These are phyloP conservation scores for Trichosporon faecale DNA, from an alignment of 1,284 basidiomycete species.

Conservation along the genomic window DNA sequence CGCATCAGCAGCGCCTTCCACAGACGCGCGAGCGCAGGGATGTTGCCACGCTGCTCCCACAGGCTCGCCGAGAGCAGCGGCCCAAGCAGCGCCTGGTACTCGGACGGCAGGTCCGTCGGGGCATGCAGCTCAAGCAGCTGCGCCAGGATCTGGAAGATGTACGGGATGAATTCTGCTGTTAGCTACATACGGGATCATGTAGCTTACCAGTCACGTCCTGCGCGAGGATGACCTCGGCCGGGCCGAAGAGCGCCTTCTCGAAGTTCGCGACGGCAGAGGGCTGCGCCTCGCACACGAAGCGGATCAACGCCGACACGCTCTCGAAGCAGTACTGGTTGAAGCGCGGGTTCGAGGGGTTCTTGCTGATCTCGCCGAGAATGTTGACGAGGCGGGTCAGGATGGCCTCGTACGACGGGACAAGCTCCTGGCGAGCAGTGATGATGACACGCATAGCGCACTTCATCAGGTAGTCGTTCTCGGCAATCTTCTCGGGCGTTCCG, in stretches of 20 bases:
- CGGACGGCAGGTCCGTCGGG: slow-evolving; percentile 61
- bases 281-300: slow-evolving; percentile 74
- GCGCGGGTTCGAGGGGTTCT: slow-evolving; percentile 94
- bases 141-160: slow-evolving; percentile 93
- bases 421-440: slow-evolving; percentile 75
- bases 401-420: slow-evolving; percentile 67
- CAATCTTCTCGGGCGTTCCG: slow-evolving; percentile 86
- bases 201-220: slow-evolving; percentile 83
- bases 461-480: slow-evolving; percentile 98
- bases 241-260: slow-evolving; percentile 77
- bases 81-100: slow-evolving; percentile 75
- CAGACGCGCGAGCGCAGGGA: slow-evolving; percentile 87
- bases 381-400: slow-evolving; percentile 71
- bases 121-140: slow-evolving; percentile 89
- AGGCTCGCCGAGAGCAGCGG: slow-evolving; percentile 80
- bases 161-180: slow-evolving; percentile 84
- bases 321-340: slow-evolving; percentile 99
- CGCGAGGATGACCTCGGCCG: slow-evolving; percentile 82
- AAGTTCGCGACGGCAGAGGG: slow-evolving; percentile 68
- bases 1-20: slow-evolving; percentile 78
- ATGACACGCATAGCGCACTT: slow-evolving; percentile 97
- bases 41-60: slow-evolving; percentile 95
- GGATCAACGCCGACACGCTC: slow-evolving; percentile 84
- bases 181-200: not conserved
- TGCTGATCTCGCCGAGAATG: slow-evolving; percentile 82